These are phyloP conservation scores for Fallopia convolvulus DNA, from an alignment of 148 eudicot genomes.

Conservation along the genomic window DNA sequence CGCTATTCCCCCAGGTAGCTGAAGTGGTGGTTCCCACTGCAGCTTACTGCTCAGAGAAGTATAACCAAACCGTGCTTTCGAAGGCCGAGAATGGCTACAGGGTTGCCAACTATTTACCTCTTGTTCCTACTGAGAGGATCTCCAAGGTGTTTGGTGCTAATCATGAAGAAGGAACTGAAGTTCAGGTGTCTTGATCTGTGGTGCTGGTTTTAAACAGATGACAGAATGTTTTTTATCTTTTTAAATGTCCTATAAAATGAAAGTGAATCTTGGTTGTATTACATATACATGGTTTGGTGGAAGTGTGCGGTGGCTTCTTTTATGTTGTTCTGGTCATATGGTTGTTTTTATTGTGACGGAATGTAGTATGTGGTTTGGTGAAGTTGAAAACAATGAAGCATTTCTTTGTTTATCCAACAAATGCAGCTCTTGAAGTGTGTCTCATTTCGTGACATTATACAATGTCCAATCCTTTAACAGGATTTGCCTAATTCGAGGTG, in stretches of 20 bases:
- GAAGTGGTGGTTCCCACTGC: slow-evolving; percentile 68
- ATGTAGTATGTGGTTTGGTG: neutral
- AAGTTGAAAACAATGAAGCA: neutral
- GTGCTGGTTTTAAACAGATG: neutral
- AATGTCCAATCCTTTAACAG: too few species aligned
- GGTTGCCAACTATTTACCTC: slow-evolving; percentile 67
- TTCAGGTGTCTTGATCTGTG: slow-evolving; percentile 1
- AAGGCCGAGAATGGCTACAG: slow-evolving; percentile 68
- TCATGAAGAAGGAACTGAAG: neutral
- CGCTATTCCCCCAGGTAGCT: slow-evolving; percentile 76
- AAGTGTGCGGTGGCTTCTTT: neutral
- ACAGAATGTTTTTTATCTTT: neutral
- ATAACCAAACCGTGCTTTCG: slow-evolving; percentile 57
- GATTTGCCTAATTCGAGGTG: too few species aligned
- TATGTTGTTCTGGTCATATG: neutral
- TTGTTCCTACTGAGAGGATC: slow-evolving; percentile 84
- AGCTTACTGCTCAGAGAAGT: slow-evolving; percentile 67
- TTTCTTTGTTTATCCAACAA: neutral
- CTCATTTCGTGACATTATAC: too few species aligned
- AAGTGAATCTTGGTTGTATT: neutral
- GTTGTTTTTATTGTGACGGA: too few species aligned
- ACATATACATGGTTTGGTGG: neutral
- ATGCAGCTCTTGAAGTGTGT: neutral
- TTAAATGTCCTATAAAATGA: neutral
- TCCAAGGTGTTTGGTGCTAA: slow-evolving; percentile 47